Conservation (phyloP, 139 green algal genomes). For the Desmodesmus armatus region DNA sequence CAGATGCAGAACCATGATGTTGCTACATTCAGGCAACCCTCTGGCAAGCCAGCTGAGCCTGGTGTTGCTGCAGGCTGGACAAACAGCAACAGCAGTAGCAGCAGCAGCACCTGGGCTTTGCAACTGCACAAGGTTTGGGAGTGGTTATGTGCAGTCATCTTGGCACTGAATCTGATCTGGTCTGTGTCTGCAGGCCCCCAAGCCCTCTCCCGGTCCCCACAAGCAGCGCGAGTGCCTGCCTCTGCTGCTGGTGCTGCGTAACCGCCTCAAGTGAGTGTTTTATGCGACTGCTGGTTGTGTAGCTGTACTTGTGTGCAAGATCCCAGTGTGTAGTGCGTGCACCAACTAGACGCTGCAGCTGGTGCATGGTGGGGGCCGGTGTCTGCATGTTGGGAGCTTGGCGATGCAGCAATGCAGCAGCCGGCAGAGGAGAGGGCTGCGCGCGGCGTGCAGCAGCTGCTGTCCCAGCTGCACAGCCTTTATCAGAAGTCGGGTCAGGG, state of each 20-base stretch:
- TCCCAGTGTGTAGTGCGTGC: too few relatives aligned
- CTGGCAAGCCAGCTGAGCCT: not conserved
- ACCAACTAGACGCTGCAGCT: not conserved
- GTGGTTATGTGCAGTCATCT: not conserved
- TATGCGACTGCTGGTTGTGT: too few relatives aligned
- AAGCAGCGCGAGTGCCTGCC: slow-evolving; percentile 99
- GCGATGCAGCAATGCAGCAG: not conserved
- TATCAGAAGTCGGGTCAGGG: too few relatives aligned
- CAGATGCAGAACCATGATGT: too few relatives aligned
- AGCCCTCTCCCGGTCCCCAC: slow-evolving; percentile 96
- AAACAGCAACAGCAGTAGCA: not conserved
- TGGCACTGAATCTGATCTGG: not conserved
- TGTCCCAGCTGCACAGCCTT: not conserved
- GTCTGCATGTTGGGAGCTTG: too few relatives aligned
- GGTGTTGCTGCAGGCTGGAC: slow-evolving; percentile 7
- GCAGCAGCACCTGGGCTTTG: not conserved
- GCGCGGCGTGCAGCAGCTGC: slow-evolving; percentile 4
- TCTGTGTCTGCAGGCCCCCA: slow-evolving; percentile 88
- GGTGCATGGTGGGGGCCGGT: not conserved
- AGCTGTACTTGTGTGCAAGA: too few relatives aligned
- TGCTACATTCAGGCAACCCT: not conserved
- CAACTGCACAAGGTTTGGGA: not conserved
- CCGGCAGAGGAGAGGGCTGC: not conserved
- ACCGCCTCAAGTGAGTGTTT: slow-evolving; percentile 94
- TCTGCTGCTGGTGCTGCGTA: slow-evolving; percentile 96